Conservation (phyloP, 257 asterid genomes). For the Nicotiana attenuata region DNA sequence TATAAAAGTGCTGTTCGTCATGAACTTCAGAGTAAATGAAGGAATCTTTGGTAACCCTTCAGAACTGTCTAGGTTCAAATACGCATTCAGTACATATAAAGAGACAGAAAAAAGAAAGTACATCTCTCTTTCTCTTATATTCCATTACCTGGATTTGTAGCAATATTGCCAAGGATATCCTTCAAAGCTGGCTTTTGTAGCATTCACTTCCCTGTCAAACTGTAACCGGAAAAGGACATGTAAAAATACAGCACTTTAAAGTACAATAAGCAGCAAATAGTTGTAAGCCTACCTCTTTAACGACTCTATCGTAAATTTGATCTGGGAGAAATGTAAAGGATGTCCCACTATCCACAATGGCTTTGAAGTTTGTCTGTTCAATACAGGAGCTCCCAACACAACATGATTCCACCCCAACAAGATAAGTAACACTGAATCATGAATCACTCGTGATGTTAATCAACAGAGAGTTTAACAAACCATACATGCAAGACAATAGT, state of each 20-base stretch:
- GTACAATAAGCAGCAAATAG: not conserved
- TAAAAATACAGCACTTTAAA: conserved; percentile 7
- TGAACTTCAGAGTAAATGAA: conserved; percentile 65
- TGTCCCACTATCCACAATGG: conserved; percentile 77
- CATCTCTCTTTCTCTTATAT: not conserved
- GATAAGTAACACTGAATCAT: conserved; percentile 50
- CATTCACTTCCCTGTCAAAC: conserved; percentile 67
- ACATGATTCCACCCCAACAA: conserved; percentile 60
- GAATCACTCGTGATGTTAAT: conserved; percentile 10
- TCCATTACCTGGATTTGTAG: conserved; percentile 66
- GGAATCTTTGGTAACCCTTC: conserved; percentile 50
- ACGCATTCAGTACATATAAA: conserved; percentile 15
- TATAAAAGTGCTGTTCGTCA: conserved; percentile 51
- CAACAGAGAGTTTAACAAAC: not conserved
- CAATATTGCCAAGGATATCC: conserved; percentile 88
- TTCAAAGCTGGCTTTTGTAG: conserved; percentile 55
- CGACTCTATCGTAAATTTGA: conserved; percentile 50
- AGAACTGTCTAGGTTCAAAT: conserved; percentile 43
- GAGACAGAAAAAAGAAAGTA: conserved; percentile 9
- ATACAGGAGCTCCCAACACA: conserved; percentile 64
- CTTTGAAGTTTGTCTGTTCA: conserved; percentile 41
- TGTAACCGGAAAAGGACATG: conserved; percentile 19
- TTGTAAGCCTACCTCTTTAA: conserved; percentile 41
- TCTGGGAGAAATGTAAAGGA: conserved; percentile 75
- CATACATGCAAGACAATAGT: conserved; percentile 1